A percentile compares a stretch with the other conserved stretches of the same genome.
phyloP scores from a whole-genome alignment of 768 basidiomycete species.

The Serendipita sp. region DNA sequence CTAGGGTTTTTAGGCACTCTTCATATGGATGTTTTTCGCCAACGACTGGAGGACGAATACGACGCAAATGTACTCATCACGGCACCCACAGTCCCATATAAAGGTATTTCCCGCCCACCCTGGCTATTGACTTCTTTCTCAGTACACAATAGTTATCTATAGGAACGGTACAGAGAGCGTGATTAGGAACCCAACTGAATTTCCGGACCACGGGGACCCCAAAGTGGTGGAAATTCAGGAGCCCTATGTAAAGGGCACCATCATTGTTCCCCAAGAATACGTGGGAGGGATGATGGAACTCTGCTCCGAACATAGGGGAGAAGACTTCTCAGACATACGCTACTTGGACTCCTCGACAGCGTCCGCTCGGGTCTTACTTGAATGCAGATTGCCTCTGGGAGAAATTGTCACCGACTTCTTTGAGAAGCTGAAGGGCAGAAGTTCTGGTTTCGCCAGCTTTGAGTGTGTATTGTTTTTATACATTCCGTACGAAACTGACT shows the following conservation, averaged over 20 bases:
- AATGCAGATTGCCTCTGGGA: slow-evolving; percentile 69
- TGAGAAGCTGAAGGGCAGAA: slow-evolving; percentile 81
- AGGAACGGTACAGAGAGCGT: slow-evolving; percentile 37
- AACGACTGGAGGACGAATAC: slow-evolving; percentile 93
- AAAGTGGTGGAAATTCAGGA: slow-evolving; percentile 70
- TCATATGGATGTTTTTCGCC: slow-evolving; percentile 93
- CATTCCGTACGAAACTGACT: background rate
- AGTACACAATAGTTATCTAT: slow-evolving; percentile 43
- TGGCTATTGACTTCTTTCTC: slow-evolving; percentile 4
- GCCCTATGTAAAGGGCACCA: slow-evolving; percentile 82
- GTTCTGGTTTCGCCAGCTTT: slow-evolving; percentile 82
- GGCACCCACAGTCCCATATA: slow-evolving; percentile 88
- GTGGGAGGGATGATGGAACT: slow-evolving; percentile 94
- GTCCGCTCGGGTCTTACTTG: slow-evolving; percentile 60
- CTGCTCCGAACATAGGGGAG: slow-evolving; percentile 70
- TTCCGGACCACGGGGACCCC: slow-evolving; percentile 65
- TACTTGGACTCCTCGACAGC: slow-evolving; percentile 47
- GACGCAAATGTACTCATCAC: slow-evolving; percentile 90
- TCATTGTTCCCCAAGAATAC: slow-evolving; percentile 93
- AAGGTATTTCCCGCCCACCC: slow-evolving; percentile 30
- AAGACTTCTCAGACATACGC: slow-evolving; percentile 55
- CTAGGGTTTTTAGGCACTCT: slow-evolving; percentile 90
- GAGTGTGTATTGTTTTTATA: slow-evolving; percentile 36
- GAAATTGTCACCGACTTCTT: slow-evolving; percentile 95
- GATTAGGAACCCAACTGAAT: slow-evolving; percentile 89